Percentiles rank a stretch among this genome's conserved stretches.
Evolutionary conservation across 2,329 filamentous ascomycete genomes (phyloP).

Genomic region (Aspergillus chevalieri): DNA sequence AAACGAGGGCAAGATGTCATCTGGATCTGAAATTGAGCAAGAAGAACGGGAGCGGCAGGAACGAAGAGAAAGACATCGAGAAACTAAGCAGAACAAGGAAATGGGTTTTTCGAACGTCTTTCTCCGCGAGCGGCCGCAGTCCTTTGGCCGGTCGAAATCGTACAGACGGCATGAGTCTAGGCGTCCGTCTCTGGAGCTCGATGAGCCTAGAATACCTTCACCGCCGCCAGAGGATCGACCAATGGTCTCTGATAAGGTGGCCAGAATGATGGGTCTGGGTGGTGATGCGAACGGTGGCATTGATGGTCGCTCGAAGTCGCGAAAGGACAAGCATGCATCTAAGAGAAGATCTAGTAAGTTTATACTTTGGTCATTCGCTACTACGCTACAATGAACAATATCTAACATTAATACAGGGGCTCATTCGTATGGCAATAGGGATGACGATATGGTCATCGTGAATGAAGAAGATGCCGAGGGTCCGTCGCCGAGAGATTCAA

Average conservation of each 20-base stretch:
- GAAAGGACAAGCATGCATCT: constrained; percentile 44
- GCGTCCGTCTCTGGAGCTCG: constrained; percentile 23
- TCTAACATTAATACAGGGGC: constrained; percentile 14
- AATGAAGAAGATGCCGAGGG: constrained; percentile 42
- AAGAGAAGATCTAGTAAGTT: constrained; percentile 41
- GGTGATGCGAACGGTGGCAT: constrained; percentile 10
- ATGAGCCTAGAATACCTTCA: constrained; percentile 58
- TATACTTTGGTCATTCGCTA: background rate
- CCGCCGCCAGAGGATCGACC: constrained; percentile 65
- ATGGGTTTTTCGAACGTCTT: constrained; percentile 56
- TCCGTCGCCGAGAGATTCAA: constrained; percentile 23
- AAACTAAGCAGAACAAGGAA: constrained; percentile 52
- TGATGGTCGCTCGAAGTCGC: constrained; percentile 32
- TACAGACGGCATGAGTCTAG: constrained; percentile 5
- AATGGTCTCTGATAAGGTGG: constrained; percentile 67
- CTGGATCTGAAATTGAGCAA: constrained; percentile 57
- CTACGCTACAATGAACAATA: background rate
- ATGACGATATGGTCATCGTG: constrained; percentile 58
- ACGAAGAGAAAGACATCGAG: constrained; percentile 46
- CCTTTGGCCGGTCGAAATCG: constrained; percentile 44
- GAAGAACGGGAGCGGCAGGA: background rate
- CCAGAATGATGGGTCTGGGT: constrained; percentile 64
- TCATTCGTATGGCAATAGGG: constrained; percentile 58
- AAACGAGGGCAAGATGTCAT: constrained; percentile 57
- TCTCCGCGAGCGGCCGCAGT: constrained; percentile 64